Conservation (phyloP, 257 asterid species). For the Petunia axillaris region DNA sequence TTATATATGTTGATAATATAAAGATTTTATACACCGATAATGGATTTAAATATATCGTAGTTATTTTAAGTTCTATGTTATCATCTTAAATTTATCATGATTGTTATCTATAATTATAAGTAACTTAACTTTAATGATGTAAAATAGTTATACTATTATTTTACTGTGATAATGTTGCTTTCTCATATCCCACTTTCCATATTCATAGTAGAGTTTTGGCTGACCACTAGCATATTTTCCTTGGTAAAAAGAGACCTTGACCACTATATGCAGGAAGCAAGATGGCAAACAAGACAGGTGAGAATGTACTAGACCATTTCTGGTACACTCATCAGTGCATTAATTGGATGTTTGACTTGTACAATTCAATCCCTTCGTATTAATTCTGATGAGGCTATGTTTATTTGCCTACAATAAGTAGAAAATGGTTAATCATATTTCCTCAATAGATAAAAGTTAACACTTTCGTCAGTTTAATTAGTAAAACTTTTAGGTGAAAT, state of each 20-base stretch:
- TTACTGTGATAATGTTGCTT: too few relatives aligned
- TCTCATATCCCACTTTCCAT: too few relatives aligned
- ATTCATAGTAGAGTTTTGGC: too few relatives aligned
- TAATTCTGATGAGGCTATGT: background rate
- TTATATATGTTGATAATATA: too few relatives aligned
- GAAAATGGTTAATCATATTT: background rate
- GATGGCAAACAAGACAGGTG: background rate
- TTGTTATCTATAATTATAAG: too few relatives aligned
- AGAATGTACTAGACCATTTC: background rate
- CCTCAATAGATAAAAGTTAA: too few relatives aligned
- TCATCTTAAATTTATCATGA: too few relatives aligned
- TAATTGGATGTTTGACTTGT: conserved; percentile 7
- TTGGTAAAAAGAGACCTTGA: background rate
- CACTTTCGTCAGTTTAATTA: too few relatives aligned
- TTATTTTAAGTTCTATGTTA: too few relatives aligned
- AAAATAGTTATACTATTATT: background rate
- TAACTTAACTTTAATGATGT: too few relatives aligned
- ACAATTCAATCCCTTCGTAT: background rate
- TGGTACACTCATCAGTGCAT: background rate
- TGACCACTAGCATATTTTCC: background rate
- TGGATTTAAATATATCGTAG: too few relatives aligned
- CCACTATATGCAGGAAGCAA: background rate
- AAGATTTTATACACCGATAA: too few relatives aligned
- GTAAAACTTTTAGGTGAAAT: background rate
- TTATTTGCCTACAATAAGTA: background rate